These are phyloP conservation scores for Teratosphaeria viscida DNA, from an alignment of 2,329 filamentous ascomycete species.

Conservation along the genomic window DNA sequence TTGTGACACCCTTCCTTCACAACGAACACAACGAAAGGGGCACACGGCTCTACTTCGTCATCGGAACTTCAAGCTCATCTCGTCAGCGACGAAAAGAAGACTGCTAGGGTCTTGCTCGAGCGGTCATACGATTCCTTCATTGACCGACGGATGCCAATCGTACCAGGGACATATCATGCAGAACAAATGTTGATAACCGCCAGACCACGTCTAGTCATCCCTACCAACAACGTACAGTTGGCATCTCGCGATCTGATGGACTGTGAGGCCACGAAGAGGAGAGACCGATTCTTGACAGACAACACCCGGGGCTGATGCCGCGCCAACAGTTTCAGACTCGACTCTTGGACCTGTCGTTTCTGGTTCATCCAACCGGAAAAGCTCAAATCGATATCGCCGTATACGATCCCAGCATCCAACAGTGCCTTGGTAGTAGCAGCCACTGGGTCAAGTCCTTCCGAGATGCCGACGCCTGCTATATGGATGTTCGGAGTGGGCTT, in stretches of 20 bases:
- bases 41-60: no score
- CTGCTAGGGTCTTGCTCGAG: no score
- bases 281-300: constrained; percentile 11
- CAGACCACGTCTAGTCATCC: constrained; percentile 1
- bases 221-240: background rate
- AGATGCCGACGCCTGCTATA: constrained; percentile 14
- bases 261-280: constrained; percentile 10
- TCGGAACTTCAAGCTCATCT: no score
- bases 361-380: constrained; percentile 8
- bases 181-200: background rate
- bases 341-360: background rate
- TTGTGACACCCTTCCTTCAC: no score
- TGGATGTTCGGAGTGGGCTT: constrained; percentile 7
- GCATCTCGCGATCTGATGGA: constrained; percentile 9
- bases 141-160: background rate
- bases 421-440: constrained; percentile 17
- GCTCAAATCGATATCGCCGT: constrained; percentile 14
- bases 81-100: no score
- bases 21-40: no score
- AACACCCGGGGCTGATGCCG: constrained; percentile 11
- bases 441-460: constrained; percentile 6
- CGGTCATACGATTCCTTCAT: background rate
- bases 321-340: constrained; percentile 13
- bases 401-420: constrained; percentile 18
- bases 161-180: background rate